These are phyloP conservation scores for Populus pruinosa DNA, from an alignment of 345 rosid genomes.

Conservation along the genomic window DNA sequence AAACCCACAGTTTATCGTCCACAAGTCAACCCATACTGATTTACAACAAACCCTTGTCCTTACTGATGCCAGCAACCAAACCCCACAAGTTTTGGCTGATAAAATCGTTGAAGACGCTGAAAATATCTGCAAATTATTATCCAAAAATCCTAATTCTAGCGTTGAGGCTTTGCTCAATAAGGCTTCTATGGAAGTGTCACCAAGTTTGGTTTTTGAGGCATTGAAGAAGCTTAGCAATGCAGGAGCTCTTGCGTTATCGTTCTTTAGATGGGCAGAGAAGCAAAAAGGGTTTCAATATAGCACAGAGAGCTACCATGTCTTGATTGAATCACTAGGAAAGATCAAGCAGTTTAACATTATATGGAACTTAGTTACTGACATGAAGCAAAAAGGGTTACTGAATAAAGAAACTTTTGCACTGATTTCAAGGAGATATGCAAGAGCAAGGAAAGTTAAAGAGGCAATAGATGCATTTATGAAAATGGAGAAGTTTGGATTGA, in stretches of 20 bases:
- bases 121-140: slow-evolving; percentile 49
- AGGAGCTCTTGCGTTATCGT: slow-evolving; percentile 60
- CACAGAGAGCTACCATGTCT: slow-evolving; percentile 61
- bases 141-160: slow-evolving; percentile 27
- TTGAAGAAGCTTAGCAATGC: slow-evolving; percentile 74
- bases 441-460: slow-evolving; percentile 67
- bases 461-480: slow-evolving; percentile 63
- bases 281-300: slow-evolving; percentile 51
- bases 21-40: slow-evolving; percentile 26
- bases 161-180: slow-evolving; percentile 36
- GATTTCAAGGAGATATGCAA: slow-evolving; percentile 66
- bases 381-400: slow-evolving; percentile 59
- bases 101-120: slow-evolving; percentile 41
- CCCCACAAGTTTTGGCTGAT: slow-evolving; percentile 15
- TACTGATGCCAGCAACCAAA: slow-evolving; percentile 8
- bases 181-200: slow-evolving; percentile 47
- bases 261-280: slow-evolving; percentile 78
- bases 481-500: slow-evolving; percentile 70
- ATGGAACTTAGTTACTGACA: slow-evolving; percentile 62
- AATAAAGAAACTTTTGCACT: slow-evolving; percentile 69
- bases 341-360: slow-evolving; percentile 69
- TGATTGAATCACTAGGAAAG: slow-evolving; percentile 79
- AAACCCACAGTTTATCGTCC: slow-evolving; percentile 10
- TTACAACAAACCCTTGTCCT: slow-evolving; percentile 10
- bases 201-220: slow-evolving; percentile 48